These are phyloP conservation scores for Fusarium acutatum DNA, from an alignment of 2,329 filamentous ascomycete genomes.

Conservation along the genomic window DNA sequence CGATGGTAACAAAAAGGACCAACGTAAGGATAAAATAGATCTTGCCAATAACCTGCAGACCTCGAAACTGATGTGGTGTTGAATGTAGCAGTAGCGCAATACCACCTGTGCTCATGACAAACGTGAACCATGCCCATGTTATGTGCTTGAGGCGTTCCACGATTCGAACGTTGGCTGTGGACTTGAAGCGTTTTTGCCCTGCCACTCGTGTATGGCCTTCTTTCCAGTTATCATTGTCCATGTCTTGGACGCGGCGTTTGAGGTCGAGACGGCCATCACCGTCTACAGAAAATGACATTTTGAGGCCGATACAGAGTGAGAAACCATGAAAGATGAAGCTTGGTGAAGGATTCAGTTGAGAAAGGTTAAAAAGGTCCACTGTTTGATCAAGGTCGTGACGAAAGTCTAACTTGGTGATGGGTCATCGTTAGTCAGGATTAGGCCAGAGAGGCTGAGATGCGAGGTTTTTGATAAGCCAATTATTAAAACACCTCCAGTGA, in stretches of 20 bases:
- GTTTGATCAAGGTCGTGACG: neutral
- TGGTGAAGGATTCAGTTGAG: neutral
- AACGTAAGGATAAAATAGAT: conserved; percentile 61
- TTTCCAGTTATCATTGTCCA: conserved; percentile 40
- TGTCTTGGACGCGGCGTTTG: conserved; percentile 28
- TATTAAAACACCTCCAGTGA: neutral
- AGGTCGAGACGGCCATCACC: conserved; percentile 15
- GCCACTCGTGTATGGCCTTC: conserved; percentile 40
- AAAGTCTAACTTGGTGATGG: neutral
- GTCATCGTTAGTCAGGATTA: neutral
- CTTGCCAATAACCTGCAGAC: conserved; percentile 56
- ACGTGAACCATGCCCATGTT: conserved; percentile 47
- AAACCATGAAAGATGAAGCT: neutral
- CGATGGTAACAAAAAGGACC: conserved; percentile 58
- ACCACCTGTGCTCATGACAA: conserved; percentile 47
- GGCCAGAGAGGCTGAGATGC: neutral
- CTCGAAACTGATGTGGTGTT: conserved; percentile 55
- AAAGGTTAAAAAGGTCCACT: neutral
- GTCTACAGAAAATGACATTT: conserved; percentile 7
- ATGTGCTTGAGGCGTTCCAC: conserved; percentile 38
- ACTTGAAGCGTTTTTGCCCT: conserved; percentile 29
- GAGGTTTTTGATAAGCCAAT: neutral
- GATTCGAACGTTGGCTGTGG: conserved; percentile 23
- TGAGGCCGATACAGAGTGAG: neutral
- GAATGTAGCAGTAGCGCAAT: conserved; percentile 43